phyloP scores from a whole-genome alignment of 2,329 filamentous ascomycete species.

The Magnaporthiopsis poae region DNA sequence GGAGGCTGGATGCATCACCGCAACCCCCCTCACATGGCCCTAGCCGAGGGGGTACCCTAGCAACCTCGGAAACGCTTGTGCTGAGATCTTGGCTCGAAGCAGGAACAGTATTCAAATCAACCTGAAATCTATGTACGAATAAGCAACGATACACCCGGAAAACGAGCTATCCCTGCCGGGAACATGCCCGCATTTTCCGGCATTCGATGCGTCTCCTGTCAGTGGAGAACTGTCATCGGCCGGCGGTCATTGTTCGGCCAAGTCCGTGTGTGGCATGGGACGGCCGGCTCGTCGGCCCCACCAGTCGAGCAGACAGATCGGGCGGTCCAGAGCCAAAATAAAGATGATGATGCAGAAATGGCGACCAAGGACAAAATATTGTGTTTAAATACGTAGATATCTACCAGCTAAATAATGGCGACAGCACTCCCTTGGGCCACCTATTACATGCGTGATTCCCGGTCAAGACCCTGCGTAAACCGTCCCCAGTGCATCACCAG shows the following conservation, averaged over 20 bases:
- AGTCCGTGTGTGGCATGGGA: neutral
- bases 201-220: neutral
- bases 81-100: neutral
- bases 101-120: neutral
- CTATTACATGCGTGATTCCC: neutral
- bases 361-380: neutral
- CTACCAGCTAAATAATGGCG: too few relatives aligned
- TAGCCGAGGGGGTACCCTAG: neutral
- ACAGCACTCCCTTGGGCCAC: neutral
- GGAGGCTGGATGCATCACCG: neutral
- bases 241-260: neutral
- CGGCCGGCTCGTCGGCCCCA: neutral
- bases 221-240: neutral
- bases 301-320: neutral
- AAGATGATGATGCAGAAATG: neutral
- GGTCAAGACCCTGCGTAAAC: neutral
- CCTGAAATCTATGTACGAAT: neutral
- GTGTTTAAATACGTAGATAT: too few relatives aligned
- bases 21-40: neutral
- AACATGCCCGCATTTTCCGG: neutral
- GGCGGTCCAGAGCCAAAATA: neutral
- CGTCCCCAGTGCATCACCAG: neutral
- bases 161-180: too few relatives aligned
- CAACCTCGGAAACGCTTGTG: neutral
- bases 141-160: too few relatives aligned